A percentile compares a stretch with the other conserved stretches of the same genome.
phyloP scores from a whole-genome alignment of 305 asterid genomes.

The Solanum aculeatissimum region DNA sequence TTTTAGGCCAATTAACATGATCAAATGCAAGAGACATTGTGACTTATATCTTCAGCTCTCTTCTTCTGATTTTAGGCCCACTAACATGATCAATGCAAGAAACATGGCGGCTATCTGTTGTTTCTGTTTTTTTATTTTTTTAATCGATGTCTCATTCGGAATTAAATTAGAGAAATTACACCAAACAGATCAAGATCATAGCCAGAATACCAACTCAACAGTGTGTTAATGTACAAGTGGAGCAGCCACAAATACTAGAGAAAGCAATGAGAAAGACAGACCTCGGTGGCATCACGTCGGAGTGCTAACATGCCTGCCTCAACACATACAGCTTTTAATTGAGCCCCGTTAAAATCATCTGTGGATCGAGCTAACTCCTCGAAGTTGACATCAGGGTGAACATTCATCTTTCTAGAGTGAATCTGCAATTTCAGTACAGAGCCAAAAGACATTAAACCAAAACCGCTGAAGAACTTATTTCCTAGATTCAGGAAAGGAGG shows the following conservation, averaged over 20 bases:
- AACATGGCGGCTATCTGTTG: neutral
- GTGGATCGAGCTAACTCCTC: constrained; percentile 94
- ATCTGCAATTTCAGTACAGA: constrained; percentile 26
- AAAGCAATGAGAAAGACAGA: constrained; percentile 2
- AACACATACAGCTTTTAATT: constrained; percentile 77
- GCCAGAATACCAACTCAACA: neutral
- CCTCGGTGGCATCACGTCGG: constrained; percentile 77
- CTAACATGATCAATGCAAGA: neutral
- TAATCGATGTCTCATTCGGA: neutral
- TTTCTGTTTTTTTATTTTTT: neutral
- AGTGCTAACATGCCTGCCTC: constrained; percentile 90
- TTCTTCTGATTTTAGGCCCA: neutral
- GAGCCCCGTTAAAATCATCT: constrained; percentile 87
- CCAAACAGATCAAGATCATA: neutral
- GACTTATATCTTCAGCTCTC: neutral
- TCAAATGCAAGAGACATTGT: neutral
- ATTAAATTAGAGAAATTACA: neutral
- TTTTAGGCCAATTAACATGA: neutral
- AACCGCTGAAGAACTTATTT: neutral
- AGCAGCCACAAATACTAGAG: neutral
- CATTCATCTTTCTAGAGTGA: constrained; percentile 93
- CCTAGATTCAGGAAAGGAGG: neutral
- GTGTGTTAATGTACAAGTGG: neutral
- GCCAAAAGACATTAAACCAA: neutral
- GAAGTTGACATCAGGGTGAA: constrained; percentile 80